phyloP scores from a whole-genome alignment of 176 grass and related monocot species.

The Elaeis guineensis region DNA sequence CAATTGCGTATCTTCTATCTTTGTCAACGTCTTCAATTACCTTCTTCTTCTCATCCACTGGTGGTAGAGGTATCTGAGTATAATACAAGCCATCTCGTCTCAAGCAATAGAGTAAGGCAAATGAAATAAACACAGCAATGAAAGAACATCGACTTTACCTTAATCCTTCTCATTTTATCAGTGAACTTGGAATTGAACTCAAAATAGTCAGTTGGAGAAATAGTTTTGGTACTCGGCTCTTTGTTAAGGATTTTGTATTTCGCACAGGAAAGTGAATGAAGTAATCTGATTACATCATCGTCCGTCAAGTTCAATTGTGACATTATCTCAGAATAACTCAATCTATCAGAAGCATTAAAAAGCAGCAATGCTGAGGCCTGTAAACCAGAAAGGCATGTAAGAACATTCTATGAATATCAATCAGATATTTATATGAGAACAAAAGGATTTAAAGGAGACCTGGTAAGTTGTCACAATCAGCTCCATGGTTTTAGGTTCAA shows the following conservation, averaged over 20 bases:
- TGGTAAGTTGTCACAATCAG: slow-evolving; percentile 92
- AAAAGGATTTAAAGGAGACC: slow-evolving; percentile 19
- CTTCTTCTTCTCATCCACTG: slow-evolving; percentile 11
- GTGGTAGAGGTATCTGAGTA: slow-evolving; percentile 4
- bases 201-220: slow-evolving; percentile 65
- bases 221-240: slow-evolving; percentile 69
- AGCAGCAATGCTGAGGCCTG: slow-evolving; percentile 17
- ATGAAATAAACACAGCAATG: not conserved
- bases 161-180: slow-evolving; percentile 88
- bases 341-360: slow-evolving; percentile 21
- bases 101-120: no score
- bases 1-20: slow-evolving; percentile 59
- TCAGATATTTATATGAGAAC: no score
- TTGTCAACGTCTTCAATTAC: slow-evolving; percentile 36
- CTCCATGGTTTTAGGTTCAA: slow-evolving; percentile 67
- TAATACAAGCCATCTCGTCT: not conserved
- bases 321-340: slow-evolving; percentile 25
- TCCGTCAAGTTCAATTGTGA: slow-evolving; percentile 17
- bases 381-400: not conserved
- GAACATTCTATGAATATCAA: no score
- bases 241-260: slow-evolving; percentile 97
- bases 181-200: slow-evolving; percentile 95
- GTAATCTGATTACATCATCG: slow-evolving; percentile 22
- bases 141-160: slow-evolving; percentile 39
- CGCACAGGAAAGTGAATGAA: slow-evolving; percentile 68